These are phyloP conservation scores for Leccinellum luteum DNA, from an alignment of 768 basidiomycete species.

Conservation along the genomic window DNA sequence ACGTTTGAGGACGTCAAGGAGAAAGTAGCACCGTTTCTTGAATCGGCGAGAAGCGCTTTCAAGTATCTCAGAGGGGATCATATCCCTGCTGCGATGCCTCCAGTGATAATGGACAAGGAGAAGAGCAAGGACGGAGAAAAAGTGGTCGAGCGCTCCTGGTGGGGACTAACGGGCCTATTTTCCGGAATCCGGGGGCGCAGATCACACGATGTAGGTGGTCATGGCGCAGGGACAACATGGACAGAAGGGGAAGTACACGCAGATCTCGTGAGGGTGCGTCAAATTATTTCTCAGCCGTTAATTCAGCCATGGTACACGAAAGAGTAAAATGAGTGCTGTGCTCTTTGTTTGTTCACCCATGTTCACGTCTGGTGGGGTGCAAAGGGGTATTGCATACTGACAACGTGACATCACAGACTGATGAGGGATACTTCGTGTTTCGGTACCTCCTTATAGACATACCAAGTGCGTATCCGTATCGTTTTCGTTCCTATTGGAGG, in stretches of 20 bases:
- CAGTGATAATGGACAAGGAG: slow-evolving; percentile 29
- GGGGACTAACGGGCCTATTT: slow-evolving; percentile 67
- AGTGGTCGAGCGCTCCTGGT: slow-evolving; percentile 38
- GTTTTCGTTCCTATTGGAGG: slow-evolving; percentile 18
- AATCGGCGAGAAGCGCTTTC: slow-evolving; percentile 58
- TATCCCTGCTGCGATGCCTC: slow-evolving; percentile 35
- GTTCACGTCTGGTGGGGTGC: neutral
- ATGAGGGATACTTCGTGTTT: slow-evolving; percentile 74
- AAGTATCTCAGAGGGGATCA: slow-evolving; percentile 71
- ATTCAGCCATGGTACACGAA: neutral
- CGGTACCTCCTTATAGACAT: slow-evolving; percentile 77
- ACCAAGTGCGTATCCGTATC: slow-evolving; percentile 59
- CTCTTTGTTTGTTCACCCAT: slow-evolving; percentile 1
- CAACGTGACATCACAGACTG: slow-evolving; percentile 47
- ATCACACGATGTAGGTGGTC: slow-evolving; percentile 29
- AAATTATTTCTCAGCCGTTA: slow-evolving; percentile 3
- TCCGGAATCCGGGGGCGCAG: slow-evolving; percentile 52
- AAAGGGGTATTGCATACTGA: slow-evolving; percentile 7
- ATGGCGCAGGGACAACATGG: slow-evolving; percentile 45
- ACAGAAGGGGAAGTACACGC: slow-evolving; percentile 82
- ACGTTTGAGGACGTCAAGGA: slow-evolving; percentile 57
- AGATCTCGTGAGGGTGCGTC: slow-evolving; percentile 66
- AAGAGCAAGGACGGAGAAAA: slow-evolving; percentile 29
- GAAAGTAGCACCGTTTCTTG: slow-evolving; percentile 38
- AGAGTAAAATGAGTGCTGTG: slow-evolving; percentile 1